Base-by-base conservation (phyloP, 805 yeast genomes). In the Teunomyces aglyptinius region DNA sequence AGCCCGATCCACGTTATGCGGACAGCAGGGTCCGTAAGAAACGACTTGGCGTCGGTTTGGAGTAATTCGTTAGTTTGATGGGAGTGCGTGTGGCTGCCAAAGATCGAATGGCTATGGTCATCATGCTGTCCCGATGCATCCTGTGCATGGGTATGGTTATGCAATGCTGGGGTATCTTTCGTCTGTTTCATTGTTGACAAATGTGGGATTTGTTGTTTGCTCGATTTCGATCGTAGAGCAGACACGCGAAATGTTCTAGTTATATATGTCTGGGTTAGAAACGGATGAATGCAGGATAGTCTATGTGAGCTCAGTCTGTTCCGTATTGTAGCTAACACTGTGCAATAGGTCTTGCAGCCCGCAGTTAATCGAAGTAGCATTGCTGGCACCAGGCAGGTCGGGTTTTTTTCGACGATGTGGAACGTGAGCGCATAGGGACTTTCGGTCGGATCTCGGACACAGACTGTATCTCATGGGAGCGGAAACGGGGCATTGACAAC, bases 1-100 rank as follows among this genome's bases (percentile, higher is more conserved):
- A 92, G 75, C 0, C 99, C 99, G 43, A 92, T 73, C 88, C 96
- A 86, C 0, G 99, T 92, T 55, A 92, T 90, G 55, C 94, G 77
- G 13, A 89, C 96, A 10, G 96, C 97, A 2, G 96, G 96, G 60
- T 89, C 88, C 19, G 67, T 53, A 15, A 58, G 50, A 28, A 68
- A 61, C 3, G 69, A 63, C 24, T 51, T 47, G 10, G 60, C 47
- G 19, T 53, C 50, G 7, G 63, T 52, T 2, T 64, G 54, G 13
- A 68, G 55, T 41, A 78, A 61, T 47, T 76, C 75, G 47, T 74
- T 63, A n/a, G 78, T 73, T 47, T 65, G 70, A 38, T 74, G 74
- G 39, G 67, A 64, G 56, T 76, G 81, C 13, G 78, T 52, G 49
- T 69, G 75, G 24, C 56, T 38, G 16, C 57, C 47, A 15, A 20